These are phyloP conservation scores for Sordariomycetes sp. DNA, from an alignment of 2,329 filamentous ascomycete species.

Conservation along the genomic window DNA sequence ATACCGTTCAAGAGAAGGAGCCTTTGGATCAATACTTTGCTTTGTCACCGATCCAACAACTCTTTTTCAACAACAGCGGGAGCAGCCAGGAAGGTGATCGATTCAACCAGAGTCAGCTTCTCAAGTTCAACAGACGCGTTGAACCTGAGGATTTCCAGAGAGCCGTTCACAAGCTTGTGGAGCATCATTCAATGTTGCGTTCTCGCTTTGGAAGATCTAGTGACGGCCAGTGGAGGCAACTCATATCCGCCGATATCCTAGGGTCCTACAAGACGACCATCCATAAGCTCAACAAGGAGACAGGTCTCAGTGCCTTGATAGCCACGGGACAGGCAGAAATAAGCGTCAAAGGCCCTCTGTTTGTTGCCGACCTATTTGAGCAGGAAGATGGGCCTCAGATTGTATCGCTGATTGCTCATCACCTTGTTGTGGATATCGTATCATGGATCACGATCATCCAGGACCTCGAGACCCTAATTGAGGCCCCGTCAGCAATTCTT, in stretches of 20 bases:
- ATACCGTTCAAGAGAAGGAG: conserved; percentile 3
- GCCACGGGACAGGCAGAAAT: conserved; percentile 13
- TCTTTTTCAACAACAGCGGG: conserved; percentile 27
- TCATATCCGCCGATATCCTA: conserved; percentile 9
- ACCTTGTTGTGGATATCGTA: conserved; percentile 32
- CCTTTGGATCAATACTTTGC: conserved; percentile 21
- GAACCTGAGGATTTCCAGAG: conserved; percentile 6
- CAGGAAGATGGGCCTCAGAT: conserved; percentile 9
- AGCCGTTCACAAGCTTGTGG: conserved; percentile 15
- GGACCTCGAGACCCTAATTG: conserved; percentile 29
- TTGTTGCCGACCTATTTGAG: conserved; percentile 6
- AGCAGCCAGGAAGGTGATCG: conserved; percentile 18
- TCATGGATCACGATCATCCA: conserved; percentile 34
- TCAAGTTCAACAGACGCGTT: conserved; percentile 17
- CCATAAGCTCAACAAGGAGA: conserved; percentile 5
- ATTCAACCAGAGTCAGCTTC: conserved; percentile 34
- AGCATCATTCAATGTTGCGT: conserved; percentile 24
- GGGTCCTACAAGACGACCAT: conserved; percentile 11
- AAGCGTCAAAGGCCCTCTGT: conserved; percentile 12
- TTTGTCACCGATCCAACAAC: conserved; percentile 32
- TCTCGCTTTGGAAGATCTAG: conserved; percentile 15
- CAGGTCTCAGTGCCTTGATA: conserved; percentile 11
- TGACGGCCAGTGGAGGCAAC: conserved; percentile 11
- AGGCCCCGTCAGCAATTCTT: conserved; percentile 11
- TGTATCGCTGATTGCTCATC: conserved; percentile 22